phyloP scores from a whole-genome alignment of 805 yeast species.

The Wickerhamiella parazyma region DNA sequence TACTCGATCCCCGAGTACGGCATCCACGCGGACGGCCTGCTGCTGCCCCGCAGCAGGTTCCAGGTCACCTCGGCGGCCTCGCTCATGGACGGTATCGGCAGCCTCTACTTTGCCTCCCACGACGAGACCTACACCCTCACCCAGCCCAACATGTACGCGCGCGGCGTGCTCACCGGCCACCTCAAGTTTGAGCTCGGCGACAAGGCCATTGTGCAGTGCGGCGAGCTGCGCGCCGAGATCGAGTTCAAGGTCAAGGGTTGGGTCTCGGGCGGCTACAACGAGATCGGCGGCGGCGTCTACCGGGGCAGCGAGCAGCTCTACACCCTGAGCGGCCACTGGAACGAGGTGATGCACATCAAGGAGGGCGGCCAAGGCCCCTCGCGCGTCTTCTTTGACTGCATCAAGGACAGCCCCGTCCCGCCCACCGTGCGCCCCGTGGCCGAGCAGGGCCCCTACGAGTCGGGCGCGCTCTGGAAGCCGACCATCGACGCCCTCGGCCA shows the following conservation, averaged over 20 bases:
- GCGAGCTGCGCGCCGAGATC: conserved; percentile 54
- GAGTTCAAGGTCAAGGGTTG: conserved; percentile 94
- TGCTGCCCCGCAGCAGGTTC: conserved; percentile 76
- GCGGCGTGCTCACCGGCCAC: conserved; percentile 85
- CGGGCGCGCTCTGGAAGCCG: conserved; percentile 68
- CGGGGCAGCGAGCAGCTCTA: conserved; percentile 40
- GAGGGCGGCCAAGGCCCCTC: conserved; percentile 25
- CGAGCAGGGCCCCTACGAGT: conserved; percentile 73
- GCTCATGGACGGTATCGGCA: conserved; percentile 85
- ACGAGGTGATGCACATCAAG: conserved; percentile 63
- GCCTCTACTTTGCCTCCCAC: conserved; percentile 51
- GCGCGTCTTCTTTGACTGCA: conserved; percentile 44
- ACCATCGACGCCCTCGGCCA: conserved; percentile 70
- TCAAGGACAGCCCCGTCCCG: conserved; percentile 27
- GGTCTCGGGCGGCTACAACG: conserved; percentile 83
- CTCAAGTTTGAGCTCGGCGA: conserved; percentile 88
- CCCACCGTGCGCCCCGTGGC: conserved; percentile 67
- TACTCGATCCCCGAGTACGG: conserved; percentile 68
- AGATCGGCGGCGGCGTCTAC: conserved; percentile 61
- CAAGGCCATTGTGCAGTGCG: conserved; percentile 63
- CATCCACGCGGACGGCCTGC: conserved; percentile 78
- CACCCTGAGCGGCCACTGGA: conserved; percentile 85
- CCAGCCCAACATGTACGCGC: conserved; percentile 93
- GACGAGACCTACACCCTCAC: conserved; percentile 64
- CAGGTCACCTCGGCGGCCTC: conserved; percentile 87